Evolutionary conservation across 345 rosid species (phyloP).

Genomic region (Lepidium sativum): DNA sequence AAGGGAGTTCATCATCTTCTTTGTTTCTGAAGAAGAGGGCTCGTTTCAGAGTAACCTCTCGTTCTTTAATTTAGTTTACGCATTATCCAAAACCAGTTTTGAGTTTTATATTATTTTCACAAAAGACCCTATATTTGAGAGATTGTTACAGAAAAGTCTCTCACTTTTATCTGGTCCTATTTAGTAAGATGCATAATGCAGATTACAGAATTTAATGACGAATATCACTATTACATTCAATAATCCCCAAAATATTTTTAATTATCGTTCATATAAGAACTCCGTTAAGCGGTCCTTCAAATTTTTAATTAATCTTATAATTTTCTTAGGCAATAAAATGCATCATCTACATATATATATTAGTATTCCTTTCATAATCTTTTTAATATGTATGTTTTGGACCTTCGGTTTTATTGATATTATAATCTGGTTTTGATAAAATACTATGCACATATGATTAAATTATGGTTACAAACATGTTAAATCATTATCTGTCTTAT

Average conservation of each 20-base stretch:
- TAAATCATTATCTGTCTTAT: background rate
- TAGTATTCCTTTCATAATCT: no score
- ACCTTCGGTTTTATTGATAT: no score
- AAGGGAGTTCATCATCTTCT: conserved; percentile 24
- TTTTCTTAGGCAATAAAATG: no score
- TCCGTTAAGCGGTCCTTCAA: no score
- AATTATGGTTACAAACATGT: background rate
- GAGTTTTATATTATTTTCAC: conserved; percentile 4
- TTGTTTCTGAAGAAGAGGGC: background rate
- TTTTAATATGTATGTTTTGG: no score
- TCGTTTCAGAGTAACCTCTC: conserved; percentile 24
- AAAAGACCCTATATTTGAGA: background rate
- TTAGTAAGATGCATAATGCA: background rate
- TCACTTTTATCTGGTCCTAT: background rate
- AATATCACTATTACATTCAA: background rate
- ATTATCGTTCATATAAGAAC: no score
- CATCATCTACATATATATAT: no score
- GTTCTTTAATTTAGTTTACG: conserved; percentile 17
- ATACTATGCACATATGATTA: background rate
- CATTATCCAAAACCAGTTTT: conserved; percentile 30
- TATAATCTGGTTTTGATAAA: no score
- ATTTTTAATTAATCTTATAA: no score
- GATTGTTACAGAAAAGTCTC: background rate
- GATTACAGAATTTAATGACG: background rate
- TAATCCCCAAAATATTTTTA: background rate